Percentiles rank a stretch among this genome's conserved stretches.
These are phyloP conservation scores for Hypoxylon sp. DNA, from an alignment of 2,329 filamentous ascomycete species.

Conservation along the genomic window DNA sequence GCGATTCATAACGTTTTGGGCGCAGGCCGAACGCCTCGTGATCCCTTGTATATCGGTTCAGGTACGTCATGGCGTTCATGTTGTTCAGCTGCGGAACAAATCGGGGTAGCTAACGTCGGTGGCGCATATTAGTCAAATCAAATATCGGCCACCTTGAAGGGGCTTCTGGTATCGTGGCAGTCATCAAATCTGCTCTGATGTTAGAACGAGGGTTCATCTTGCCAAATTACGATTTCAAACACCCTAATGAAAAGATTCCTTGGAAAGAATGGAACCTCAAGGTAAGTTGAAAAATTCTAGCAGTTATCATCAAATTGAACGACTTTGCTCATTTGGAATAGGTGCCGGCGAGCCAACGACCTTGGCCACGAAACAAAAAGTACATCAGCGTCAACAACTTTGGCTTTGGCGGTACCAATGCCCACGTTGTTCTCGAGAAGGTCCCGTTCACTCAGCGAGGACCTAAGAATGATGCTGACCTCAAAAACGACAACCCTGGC, in stretches of 20 bases:
- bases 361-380: constrained; percentile 65
- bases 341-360: constrained; percentile 60
- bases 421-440: constrained; percentile 52
- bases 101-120: not conserved
- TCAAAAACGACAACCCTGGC: constrained; percentile 50
- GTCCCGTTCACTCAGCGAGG: constrained; percentile 56
- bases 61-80: not conserved
- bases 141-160: constrained; percentile 68
- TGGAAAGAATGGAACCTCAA: constrained; percentile 66
- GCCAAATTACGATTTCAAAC: constrained; percentile 66
- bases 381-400: constrained; percentile 61
- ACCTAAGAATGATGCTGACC: constrained; percentile 54
- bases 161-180: constrained; percentile 64
- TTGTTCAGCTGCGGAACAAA: not conserved
- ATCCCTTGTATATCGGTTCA: constrained; percentile 63
- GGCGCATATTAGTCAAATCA: constrained; percentile 55
- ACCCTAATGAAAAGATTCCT: constrained; percentile 64
- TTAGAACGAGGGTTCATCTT: constrained; percentile 66
- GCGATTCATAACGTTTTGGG: constrained; percentile 64
- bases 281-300: constrained; percentile 33
- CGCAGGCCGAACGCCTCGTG: constrained; percentile 57
- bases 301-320: not conserved
- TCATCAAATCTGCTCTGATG: constrained; percentile 68
- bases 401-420: constrained; percentile 53
- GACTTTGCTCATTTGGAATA: constrained; percentile 43